Base-by-base conservation (phyloP, 2,329 filamentous ascomycete species). In the Ceratocystis papillata region DNA sequence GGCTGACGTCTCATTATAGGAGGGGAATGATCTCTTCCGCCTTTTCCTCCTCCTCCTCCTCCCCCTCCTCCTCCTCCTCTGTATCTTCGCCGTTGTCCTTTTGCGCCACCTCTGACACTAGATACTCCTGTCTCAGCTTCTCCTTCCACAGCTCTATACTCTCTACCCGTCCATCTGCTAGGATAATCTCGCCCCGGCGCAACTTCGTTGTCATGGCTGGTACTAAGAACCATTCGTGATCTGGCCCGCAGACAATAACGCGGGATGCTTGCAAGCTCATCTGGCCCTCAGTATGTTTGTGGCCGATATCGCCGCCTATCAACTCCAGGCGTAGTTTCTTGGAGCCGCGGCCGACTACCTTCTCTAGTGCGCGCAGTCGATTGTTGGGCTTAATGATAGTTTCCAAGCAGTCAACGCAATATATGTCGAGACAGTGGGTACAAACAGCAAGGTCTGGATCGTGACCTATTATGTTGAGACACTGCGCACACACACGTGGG, bases 201-300 rank as follows among this genome's bases (percentile, higher is more conserved):
- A 78, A 63, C 1, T 72, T 69, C 48, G 67, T 72, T n/a, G 71
- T 69, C 66, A 78, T 67, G 4, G 76, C 73, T 28, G 73, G 74
- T n/a, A 78, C 75, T 0, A 70, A 60, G 20, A 78, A 72, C 76
- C 76, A 78, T 48, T 73, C 70, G 60, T 78, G 76, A 48, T 76
- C 73, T 17, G 71, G 71, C n/a, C 73, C 70, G 53, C 76, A 77
- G 30, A 75, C 70, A 22, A 75, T 64, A 5, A 74, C 72, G 10
- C 69, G 63, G 3, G 69, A 71, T 6, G 71, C 70, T 25, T 74
- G 72, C 5, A 67, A 68, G 10, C 72, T 75, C 66, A 72, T 72
- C 17, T 68, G 68, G 12, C 68, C 69, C 12, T 68, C 65, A 22
- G 67, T 64, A 63, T 76, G 75, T 28, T 25, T 15, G 41, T 67